These are phyloP conservation scores for Prototheca wickerhamii DNA, from an alignment of 163 green algal species.

Conservation along the genomic window DNA sequence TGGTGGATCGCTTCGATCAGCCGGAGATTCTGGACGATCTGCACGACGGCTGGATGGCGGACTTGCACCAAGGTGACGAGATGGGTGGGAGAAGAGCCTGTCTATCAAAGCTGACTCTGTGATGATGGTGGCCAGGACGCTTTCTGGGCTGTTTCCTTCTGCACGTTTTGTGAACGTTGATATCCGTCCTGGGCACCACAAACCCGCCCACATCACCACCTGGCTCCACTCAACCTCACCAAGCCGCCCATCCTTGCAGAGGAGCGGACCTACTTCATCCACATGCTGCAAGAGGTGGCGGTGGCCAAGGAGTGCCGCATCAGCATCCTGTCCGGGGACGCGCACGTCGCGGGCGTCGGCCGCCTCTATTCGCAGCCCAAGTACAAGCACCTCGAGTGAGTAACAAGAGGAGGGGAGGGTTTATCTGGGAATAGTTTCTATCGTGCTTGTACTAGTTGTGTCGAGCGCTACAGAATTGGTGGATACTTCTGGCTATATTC, in stretches of 20 bases:
- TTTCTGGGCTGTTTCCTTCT: no score
- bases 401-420: neutral
- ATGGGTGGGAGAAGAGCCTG: neutral
- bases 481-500: no score
- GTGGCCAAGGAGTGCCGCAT: slow-evolving; percentile 39
- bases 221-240: neutral
- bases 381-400: slow-evolving; percentile 18
- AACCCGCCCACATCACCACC: no score
- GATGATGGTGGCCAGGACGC: no score
- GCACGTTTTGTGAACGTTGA: no score
- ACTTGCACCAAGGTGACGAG: slow-evolving; percentile 11
- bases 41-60: slow-evolving; percentile 26
- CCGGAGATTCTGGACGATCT: slow-evolving; percentile 54
- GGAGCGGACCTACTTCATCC: slow-evolving; percentile 48
- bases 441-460: no score
- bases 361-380: slow-evolving; percentile 51
- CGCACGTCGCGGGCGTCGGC: slow-evolving; percentile 53
- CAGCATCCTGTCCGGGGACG: slow-evolving; percentile 61
- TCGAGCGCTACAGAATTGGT: no score
- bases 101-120: neutral
- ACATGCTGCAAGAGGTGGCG: slow-evolving; percentile 43
- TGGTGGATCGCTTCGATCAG: slow-evolving; percentile 24
- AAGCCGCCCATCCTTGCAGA: slow-evolving; percentile 10
- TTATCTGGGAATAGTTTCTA: neutral
- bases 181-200: no score